Base-by-base conservation (phyloP, 805 yeast genomes). In the Wickerhamiella vanderwaltii region DNA sequence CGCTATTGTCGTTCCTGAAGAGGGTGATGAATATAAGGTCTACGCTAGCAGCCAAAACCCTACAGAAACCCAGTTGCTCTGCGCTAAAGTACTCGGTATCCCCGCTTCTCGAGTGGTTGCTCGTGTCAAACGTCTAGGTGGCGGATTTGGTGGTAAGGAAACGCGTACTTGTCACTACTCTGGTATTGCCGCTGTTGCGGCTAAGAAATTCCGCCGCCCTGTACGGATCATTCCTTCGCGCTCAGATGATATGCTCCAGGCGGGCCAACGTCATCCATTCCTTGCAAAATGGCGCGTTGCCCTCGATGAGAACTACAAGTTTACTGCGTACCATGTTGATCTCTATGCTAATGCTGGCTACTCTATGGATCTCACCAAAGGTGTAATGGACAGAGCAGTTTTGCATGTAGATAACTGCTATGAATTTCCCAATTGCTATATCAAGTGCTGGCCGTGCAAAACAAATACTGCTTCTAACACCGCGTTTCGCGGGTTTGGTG, bases 121-220 rank as follows among this genome's bases (percentile, higher is more conserved):
- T 18, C 54, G 63, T 13, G 67, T 61, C 13, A 68, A 68, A 48
- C 55, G 72, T 38, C 51, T 68, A 4, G 73, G 73, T 19, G 73
- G 73, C 37, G 73, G 73, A 1, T 68, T 68, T 48, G 73, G 73
- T 18, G 73, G 73, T 36, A 68, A 68, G 45, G 73, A 68, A 47
- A 61, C 68, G 3, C 53, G 72, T 36, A 55, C 68, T 4, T 56
- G 66, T 18, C 68, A 57, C 41, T 46, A 59, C 15, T 60, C 69
- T 1, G 55, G 66, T 2, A 40, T 67, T 25, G 65, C 67, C 1
- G 61, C 67, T 6, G 54, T 67, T 7, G 69, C 65, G 12, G 72
- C 73, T 2, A 56, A 56, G 41, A 68, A 68, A 45, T 63, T 59
- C 51, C 56, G 57, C 24, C 51, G 63, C 39, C 71, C 73, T 1